phyloP scores from a whole-genome alignment of 225 moss, liverwort and hornwort genomes.

The Sphagnum contortum region DNA sequence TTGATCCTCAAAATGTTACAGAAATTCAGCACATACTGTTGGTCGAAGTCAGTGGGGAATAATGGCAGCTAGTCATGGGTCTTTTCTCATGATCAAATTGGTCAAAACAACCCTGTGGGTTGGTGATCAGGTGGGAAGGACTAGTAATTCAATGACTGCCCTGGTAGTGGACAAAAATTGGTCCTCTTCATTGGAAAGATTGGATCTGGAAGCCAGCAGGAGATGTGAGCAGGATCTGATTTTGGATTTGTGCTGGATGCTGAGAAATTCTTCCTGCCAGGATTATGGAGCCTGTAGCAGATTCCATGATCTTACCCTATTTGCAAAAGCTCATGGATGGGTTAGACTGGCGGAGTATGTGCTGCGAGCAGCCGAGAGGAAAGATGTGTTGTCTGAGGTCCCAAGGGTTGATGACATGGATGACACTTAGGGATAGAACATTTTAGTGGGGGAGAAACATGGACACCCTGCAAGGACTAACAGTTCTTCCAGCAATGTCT shows the following conservation, averaged over 20 bases:
- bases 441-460: slow-evolving; percentile 34
- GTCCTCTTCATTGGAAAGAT: slow-evolving; percentile 59
- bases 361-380: slow-evolving; percentile 49
- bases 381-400: slow-evolving; percentile 31
- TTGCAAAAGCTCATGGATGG: slow-evolving; percentile 54
- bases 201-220: slow-evolving; percentile 41
- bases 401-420: slow-evolving; percentile 20
- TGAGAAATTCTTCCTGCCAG: slow-evolving; percentile 24
- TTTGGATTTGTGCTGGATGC: slow-evolving; percentile 47
- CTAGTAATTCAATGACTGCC: slow-evolving; percentile 71
- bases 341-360: slow-evolving; percentile 58
- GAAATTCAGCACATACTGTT: not conserved
- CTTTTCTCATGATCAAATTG: too few species aligned
- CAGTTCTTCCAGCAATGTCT: slow-evolving; percentile 29
- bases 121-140: slow-evolving; percentile 47
- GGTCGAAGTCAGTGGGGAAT: too few species aligned
- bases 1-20: slow-evolving; percentile 5
- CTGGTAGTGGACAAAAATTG: slow-evolving; percentile 66
- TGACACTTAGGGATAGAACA: slow-evolving; percentile 23
- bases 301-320: slow-evolving; percentile 30
- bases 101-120: too few species aligned
- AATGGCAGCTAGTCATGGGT: too few species aligned
- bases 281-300: slow-evolving; percentile 13
- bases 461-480: slow-evolving; percentile 19
- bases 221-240: slow-evolving; percentile 57